Conservation (phyloP, 2,329 filamentous ascomycete species). For the Aspergillus glaucus region DNA sequence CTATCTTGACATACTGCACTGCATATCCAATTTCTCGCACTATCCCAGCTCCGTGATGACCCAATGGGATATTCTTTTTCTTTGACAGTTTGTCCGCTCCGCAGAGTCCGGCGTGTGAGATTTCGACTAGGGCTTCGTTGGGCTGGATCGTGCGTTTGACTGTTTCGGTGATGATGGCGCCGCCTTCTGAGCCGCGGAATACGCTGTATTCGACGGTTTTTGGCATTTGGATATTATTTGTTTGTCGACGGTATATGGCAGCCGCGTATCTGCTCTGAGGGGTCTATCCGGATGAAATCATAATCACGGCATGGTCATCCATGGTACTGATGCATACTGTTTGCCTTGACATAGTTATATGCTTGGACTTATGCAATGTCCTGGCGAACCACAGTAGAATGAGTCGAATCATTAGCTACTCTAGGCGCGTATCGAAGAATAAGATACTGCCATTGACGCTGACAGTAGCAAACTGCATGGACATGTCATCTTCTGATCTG, state of each 20-base stretch:
- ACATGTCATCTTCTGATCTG: too few relatives aligned
- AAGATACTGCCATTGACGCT: too few relatives aligned
- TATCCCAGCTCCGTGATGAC: constrained; percentile 17
- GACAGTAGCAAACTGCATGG: too few relatives aligned
- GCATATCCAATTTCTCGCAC: constrained; percentile 13
- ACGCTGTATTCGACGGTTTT: constrained; percentile 6
- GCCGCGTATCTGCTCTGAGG: not conserved
- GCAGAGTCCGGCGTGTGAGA: constrained; percentile 11
- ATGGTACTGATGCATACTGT: not conserved
- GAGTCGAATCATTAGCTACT: too few relatives aligned
- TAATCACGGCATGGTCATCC: not conserved
- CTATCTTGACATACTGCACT: constrained; percentile 6
- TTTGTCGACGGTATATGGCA: not conserved
- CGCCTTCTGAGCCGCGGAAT: constrained; percentile 5
- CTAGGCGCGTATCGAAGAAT: too few relatives aligned
- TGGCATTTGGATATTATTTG: not conserved
- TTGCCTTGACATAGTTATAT: not conserved
- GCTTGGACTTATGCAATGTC: not conserved
- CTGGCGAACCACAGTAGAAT: too few relatives aligned
- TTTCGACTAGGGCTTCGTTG: constrained; percentile 8
- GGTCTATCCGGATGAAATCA: not conserved
- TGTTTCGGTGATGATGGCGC: constrained; percentile 1
- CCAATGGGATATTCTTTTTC: constrained; percentile 4
- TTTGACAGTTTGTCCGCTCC: constrained; percentile 11
- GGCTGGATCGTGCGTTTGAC: constrained; percentile 1